Conservation (phyloP, 257 asterid genomes). For the Jasminum sambac region DNA sequence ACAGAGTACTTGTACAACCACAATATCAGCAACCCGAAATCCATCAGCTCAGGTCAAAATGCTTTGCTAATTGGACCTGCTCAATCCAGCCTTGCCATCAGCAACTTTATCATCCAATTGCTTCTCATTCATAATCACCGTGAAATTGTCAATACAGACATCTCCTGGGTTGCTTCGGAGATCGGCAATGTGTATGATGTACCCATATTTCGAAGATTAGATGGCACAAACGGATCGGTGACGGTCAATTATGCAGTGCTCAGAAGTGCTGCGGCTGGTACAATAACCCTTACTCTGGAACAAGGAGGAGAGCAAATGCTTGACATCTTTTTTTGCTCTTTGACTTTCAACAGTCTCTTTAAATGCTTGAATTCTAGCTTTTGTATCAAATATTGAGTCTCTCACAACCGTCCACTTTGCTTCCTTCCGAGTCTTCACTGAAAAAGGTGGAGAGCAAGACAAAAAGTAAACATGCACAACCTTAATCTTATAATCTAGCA, state of each 20-base stretch:
- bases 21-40: neutral
- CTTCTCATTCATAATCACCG: neutral
- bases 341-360: constrained; percentile 61
- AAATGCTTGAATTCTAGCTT: constrained; percentile 63
- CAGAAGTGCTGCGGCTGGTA: constrained; percentile 4
- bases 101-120: neutral
- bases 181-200: neutral
- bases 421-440: constrained; percentile 71
- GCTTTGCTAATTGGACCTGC: constrained; percentile 1
- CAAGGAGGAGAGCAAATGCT: constrained; percentile 5
- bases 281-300: neutral
- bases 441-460: constrained; percentile 21
- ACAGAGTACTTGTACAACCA: neutral
- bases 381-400: constrained; percentile 60
- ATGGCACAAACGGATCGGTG: neutral
- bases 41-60: neutral
- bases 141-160: neutral
- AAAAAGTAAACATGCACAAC: neutral
- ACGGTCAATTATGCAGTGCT: constrained; percentile 5
- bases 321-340: constrained; percentile 61
- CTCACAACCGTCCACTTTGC: constrained; percentile 55
- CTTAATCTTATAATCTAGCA: neutral
- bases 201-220: neutral
- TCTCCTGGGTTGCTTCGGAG: neutral
- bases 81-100: neutral